Percentiles rank a stretch among this genome's conserved stretches.
These are phyloP conservation scores for Cladosporium austrohemisphaericum DNA, from an alignment of 2,329 filamentous ascomycete genomes.

Conservation along the genomic window DNA sequence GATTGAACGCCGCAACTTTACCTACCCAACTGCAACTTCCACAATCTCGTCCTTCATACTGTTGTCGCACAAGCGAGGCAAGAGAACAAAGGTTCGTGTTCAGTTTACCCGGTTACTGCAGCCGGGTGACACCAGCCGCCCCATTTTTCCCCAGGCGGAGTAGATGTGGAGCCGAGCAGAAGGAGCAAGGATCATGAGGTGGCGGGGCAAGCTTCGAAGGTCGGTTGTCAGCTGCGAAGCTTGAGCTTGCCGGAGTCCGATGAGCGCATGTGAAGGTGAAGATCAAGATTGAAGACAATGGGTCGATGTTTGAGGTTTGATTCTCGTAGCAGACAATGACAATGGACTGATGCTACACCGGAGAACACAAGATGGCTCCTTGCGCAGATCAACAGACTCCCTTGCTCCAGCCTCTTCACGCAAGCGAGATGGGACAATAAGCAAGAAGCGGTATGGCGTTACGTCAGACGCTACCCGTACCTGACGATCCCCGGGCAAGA, in stretches of 20 bases:
- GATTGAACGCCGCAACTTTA: no score
- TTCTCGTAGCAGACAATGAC: background rate
- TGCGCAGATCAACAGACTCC: no score
- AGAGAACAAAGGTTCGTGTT: background rate
- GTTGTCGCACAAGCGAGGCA: background rate
- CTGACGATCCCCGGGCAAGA: conserved; percentile 8
- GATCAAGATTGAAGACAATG: background rate
- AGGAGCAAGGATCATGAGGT: background rate
- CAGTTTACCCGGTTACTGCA: no score
- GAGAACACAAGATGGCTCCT: background rate
- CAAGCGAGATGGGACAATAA: conserved; percentile 3
- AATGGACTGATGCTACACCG: no score
- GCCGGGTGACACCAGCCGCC: no score
- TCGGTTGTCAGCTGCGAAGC: conserved; percentile 1
- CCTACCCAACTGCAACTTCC: background rate
- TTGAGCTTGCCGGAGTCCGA: background rate
- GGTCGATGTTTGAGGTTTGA: background rate
- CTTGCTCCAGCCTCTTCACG: background rate
- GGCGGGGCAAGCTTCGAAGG: conserved; percentile 2
- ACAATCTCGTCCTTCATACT: background rate
- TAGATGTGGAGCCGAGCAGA: conserved; percentile 4
- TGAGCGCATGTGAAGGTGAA: background rate
- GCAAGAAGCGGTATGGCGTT: conserved; percentile 3
- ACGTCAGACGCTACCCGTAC: conserved; percentile 5
- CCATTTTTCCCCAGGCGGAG: background rate